Percentiles rank a stretch among this genome's conserved stretches.
Conservation (phyloP, 1,284 basidiomycete genomes). For the Sporisorium sorghi region DNA sequence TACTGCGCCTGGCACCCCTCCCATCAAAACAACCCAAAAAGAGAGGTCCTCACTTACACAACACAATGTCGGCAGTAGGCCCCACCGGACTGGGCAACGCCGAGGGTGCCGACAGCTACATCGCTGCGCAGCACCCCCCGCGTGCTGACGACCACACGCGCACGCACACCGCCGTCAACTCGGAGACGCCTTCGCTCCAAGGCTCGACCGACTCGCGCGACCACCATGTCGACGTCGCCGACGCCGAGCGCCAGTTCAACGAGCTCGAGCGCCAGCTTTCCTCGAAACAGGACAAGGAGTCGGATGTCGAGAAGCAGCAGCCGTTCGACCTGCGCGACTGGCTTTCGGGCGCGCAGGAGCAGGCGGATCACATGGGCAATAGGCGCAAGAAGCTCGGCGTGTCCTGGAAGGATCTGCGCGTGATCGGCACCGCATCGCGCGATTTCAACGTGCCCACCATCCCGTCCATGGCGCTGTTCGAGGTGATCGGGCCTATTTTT, state of each 20-base stretch:
- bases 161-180: conserved; percentile 20
- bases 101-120: conserved; percentile 30
- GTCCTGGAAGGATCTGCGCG: conserved; percentile 44
- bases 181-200: conserved; percentile 23
- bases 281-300: conserved; percentile 18
- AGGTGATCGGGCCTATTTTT: conserved; percentile 54
- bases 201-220: conserved; percentile 19
- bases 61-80: conserved; percentile 28
- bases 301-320: conserved; percentile 38
- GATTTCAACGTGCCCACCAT: conserved; percentile 54
- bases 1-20: neutral
- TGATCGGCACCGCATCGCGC: conserved; percentile 43
- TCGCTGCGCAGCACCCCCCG: conserved; percentile 26
- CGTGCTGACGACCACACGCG: conserved; percentile 14
- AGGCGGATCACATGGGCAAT: conserved; percentile 37
- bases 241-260: conserved; percentile 39
- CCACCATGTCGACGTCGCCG: conserved; percentile 39
- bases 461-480: conserved; percentile 52
- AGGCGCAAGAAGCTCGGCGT: conserved; percentile 56
- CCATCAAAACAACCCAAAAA: neutral
- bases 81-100: conserved; percentile 26
- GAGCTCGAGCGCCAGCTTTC: conserved; percentile 43
- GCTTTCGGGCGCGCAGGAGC: conserved; percentile 35
- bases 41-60: neutral
- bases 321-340: conserved; percentile 40